These are phyloP conservation scores for Calocybe indica DNA, from an alignment of 768 basidiomycete genomes.

Conservation along the genomic window DNA sequence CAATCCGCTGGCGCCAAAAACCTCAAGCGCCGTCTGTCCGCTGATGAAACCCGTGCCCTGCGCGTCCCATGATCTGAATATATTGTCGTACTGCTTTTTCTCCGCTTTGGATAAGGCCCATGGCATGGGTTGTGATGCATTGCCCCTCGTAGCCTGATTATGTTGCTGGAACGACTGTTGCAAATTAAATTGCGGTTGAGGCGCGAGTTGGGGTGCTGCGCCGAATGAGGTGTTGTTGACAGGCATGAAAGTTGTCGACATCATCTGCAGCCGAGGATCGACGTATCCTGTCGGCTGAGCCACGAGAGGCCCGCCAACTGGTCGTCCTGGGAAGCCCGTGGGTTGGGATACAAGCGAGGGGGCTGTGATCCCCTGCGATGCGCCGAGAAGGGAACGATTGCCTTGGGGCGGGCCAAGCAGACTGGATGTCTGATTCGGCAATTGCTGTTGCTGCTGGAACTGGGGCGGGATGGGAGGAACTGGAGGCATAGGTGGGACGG, in stretches of 20 bases:
- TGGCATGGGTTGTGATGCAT: conserved; percentile 60
- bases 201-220: conserved; percentile 58
- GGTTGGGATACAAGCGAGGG: conserved; percentile 43
- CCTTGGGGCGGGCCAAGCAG: conserved; percentile 30
- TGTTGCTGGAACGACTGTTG: conserved; percentile 87
- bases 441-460: conserved; percentile 44
- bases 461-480: conserved; percentile 60
- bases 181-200: conserved; percentile 61
- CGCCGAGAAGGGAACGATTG: conserved; percentile 47
- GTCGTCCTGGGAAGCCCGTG: conserved; percentile 50
- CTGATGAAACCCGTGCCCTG: conserved; percentile 77
- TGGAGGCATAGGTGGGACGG: conserved; percentile 48
- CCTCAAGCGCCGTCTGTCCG: conserved; percentile 80
- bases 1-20: conserved; percentile 91
- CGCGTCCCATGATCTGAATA: conserved; percentile 96
- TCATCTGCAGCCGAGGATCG: conserved; percentile 81
- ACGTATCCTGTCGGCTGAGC: conserved; percentile 77
- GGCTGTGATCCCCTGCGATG: conserved; percentile 46
- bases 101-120: conserved; percentile 88
- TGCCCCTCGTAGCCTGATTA: conserved; percentile 68
- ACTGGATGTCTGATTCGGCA: conserved; percentile 25
- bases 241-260: conserved; percentile 92
- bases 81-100: conserved; percentile 94
- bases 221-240: conserved; percentile 55
- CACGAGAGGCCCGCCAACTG: conserved; percentile 39